A percentile compares a stretch with the other conserved stretches of the same genome.
Evolutionary conservation across 495 filamentous ascomycete genomes (phyloP).

Genomic region (Cladorrhinum samala): DNA sequence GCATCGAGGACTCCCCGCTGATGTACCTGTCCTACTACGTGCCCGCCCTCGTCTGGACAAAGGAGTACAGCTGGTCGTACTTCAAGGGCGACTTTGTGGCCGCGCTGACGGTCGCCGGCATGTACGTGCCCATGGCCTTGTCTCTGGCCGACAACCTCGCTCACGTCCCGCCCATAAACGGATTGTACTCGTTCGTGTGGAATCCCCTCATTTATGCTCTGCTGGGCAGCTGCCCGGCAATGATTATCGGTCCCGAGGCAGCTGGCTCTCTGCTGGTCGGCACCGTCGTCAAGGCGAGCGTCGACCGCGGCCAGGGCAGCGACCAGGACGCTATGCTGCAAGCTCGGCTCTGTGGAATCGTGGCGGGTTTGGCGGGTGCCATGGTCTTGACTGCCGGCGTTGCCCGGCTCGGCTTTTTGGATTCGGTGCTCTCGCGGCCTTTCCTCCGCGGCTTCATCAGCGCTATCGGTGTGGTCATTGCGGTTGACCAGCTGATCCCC

Average conservation of each 20-base stretch:
- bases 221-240: conserved; percentile 80
- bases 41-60: conserved; percentile 82
- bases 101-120: conserved; percentile 83
- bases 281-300: conserved; percentile 71
- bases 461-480: conserved; percentile 91
- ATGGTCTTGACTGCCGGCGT: conserved; percentile 81
- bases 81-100: conserved; percentile 83
- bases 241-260: conserved; percentile 95
- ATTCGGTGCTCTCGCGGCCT: conserved; percentile 87
- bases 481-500: conserved; percentile 89
- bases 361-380: conserved; percentile 78
- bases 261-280: conserved; percentile 88
- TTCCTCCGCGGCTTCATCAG: conserved; percentile 94
- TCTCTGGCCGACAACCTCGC: conserved; percentile 91
- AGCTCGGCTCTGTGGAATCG: conserved; percentile 80
- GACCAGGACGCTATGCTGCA: conserved; percentile 68
- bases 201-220: conserved; percentile 85
- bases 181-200: conserved; percentile 91
- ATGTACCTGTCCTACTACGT: conserved; percentile 93
- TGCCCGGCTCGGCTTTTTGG: conserved; percentile 83
- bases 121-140: conserved; percentile 97
- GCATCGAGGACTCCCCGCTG: conserved; percentile 48
- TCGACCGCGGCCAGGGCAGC: conserved; percentile 58
- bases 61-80: conserved; percentile 73
- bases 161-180: conserved; percentile 88